Conservation (phyloP, 345 rosid species). For the Mercurialis annua region DNA sequence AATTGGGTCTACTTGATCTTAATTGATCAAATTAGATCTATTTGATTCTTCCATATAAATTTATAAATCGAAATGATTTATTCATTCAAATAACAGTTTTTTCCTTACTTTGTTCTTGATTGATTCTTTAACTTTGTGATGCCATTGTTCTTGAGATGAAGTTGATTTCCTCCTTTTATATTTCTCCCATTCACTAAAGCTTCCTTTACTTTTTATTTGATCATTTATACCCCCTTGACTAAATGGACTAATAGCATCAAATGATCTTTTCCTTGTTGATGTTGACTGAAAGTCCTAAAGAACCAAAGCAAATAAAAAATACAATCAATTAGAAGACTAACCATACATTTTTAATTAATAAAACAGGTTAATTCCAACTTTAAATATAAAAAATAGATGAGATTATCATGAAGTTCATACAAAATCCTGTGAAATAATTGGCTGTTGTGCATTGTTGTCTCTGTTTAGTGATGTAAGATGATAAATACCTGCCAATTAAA, state of each 20-base stretch:
- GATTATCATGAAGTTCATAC: conserved; percentile 5
- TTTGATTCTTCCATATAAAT: no score
- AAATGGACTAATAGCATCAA: conserved; percentile 7
- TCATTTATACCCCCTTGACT: neutral
- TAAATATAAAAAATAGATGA: neutral
- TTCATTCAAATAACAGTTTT: no score
- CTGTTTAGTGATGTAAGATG: conserved; percentile 17
- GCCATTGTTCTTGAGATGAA: conserved; percentile 17
- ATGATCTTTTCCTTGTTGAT: conserved; percentile 23
- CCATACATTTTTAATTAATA: neutral
- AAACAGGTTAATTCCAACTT: no score
- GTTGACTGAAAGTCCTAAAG: conserved; percentile 23
- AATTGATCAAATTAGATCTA: no score
- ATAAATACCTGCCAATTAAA: conserved; percentile 23
- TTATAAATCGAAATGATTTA: no score
- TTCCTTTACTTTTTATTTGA: neutral
- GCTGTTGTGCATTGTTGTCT: conserved; percentile 21
- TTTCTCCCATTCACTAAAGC: conserved; percentile 21
- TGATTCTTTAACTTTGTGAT: conserved; percentile 9
- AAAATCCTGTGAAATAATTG: conserved; percentile 11
- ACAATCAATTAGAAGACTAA: neutral
- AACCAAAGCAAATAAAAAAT: neutral
- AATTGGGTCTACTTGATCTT: no score
- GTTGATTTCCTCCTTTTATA: conserved; percentile 31
- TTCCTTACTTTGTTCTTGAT: conserved; percentile 22